Evolutionary conservation across 352 stramenopile species (phyloP).

Genomic region (Globisporangium apiculatum): DNA sequence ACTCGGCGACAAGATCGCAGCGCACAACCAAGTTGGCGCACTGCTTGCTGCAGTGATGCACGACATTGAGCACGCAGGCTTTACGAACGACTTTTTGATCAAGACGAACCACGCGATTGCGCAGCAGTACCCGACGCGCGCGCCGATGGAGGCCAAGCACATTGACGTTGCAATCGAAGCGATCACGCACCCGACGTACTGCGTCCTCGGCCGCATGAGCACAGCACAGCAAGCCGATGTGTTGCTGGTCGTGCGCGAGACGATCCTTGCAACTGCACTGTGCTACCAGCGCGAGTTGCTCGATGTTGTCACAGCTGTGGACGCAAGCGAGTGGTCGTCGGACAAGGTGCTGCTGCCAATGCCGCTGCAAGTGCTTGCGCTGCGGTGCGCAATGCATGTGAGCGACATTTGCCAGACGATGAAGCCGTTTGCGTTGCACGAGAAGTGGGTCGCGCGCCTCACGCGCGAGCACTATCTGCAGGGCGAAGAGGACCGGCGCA

Average conservation of each 20-base stretch:
- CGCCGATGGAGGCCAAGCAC: slow-evolving; percentile 80
- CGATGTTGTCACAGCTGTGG: slow-evolving; percentile 33
- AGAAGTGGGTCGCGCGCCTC: slow-evolving; percentile 69
- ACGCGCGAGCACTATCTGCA: slow-evolving; percentile 69
- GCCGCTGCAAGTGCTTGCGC: slow-evolving; percentile 36
- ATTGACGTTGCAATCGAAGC: slow-evolving; percentile 45
- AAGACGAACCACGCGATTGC: slow-evolving; percentile 69
- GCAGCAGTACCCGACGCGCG: slow-evolving; percentile 40
- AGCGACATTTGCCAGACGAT: slow-evolving; percentile 81
- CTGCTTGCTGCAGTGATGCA: slow-evolving; percentile 77
- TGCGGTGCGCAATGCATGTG: slow-evolving; percentile 72
- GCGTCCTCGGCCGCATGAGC: slow-evolving; percentile 51
- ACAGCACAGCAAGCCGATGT: slow-evolving; percentile 41
- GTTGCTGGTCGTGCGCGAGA: slow-evolving; percentile 47
- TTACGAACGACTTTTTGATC: slow-evolving; percentile 76
- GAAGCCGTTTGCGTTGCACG: slow-evolving; percentile 70
- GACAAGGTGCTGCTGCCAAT: slow-evolving; percentile 30
- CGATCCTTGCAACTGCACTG: slow-evolving; percentile 67
- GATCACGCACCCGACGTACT: slow-evolving; percentile 36
- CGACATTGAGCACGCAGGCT: slow-evolving; percentile 70
- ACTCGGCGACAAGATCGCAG: slow-evolving; percentile 38
- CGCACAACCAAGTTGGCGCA: slow-evolving; percentile 64
- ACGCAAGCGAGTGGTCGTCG: slow-evolving; percentile 32
- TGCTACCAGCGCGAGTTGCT: slow-evolving; percentile 78
- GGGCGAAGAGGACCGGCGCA: slow-evolving; percentile 48